Evolutionary conservation across 2,329 filamentous ascomycete genomes (phyloP), one percentile per base, ranked within the genome.

Genomic region (Blumeria graminis): DNA sequence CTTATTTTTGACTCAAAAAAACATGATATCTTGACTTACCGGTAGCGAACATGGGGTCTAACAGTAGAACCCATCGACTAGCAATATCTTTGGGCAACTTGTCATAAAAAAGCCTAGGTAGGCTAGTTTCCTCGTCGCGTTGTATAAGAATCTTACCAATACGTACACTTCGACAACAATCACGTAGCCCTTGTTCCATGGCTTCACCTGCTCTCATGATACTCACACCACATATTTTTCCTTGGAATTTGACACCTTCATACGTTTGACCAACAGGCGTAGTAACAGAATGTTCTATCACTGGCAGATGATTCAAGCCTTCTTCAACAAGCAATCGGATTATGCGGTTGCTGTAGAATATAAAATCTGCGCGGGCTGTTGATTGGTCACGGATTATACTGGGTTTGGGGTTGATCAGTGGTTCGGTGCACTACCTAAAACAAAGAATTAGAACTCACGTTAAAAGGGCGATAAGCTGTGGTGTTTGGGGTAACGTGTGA

Each of bases 1-100:
- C 4, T 4, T 4, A 28, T 28, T 28, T 28, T 28, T 28, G 1
- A 2, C 22, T 28, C 22, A 28, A 56, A 28, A 52, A 10, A 48
- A 34, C 10, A 46, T 35, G 18, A 35, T 7, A 58, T 10, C 57
- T 51, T 7, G 34, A 61, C 74, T 65, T 70, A 89, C 87, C 89
- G 63, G 92, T 98, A 57, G 92, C 92, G 71, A 98, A 89, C 92
- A 98, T 98, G n/a, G 92, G 92, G 67, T 98, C 92, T 50, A 98
- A 72, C 48, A 98, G 74, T 58, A 98, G 72, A 38, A 95, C 90
- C 89, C 92, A 98, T 68, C 92, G 76, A 56, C 90, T 78, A 28
- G 84, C 79, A 68, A 98, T 95, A 67, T 98, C 92, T 66, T 87
- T 83, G 6, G 92, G 92, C 39, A 98, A 76, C 72, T 98, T 98